Evolutionary conservation across 2,329 filamentous ascomycete species (phyloP).

Genomic region (Phyllosticta paracitricarpa): DNA sequence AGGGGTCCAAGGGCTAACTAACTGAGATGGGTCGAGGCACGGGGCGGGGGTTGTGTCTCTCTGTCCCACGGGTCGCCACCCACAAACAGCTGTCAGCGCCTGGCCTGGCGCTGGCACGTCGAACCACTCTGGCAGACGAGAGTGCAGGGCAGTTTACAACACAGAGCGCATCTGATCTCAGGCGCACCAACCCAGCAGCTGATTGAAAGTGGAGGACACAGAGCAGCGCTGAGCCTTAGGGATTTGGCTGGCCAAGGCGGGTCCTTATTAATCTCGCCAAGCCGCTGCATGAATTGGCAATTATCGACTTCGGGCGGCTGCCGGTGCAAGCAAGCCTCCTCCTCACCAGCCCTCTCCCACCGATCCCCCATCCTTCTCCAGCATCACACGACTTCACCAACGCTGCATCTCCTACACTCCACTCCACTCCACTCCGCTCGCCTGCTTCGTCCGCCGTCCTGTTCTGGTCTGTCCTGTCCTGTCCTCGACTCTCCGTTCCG

Average conservation of each 20-base stretch:
- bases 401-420: slow-evolving; percentile 8
- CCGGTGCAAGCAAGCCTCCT: slow-evolving; percentile 7
- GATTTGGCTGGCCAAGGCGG: background rate
- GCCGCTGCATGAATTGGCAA: slow-evolving; percentile 7
- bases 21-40: too few species aligned
- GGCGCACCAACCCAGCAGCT: too few species aligned
- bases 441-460: background rate
- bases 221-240: background rate
- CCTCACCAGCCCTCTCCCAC: slow-evolving; percentile 6
- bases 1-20: too few species aligned
- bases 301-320: slow-evolving; percentile 11
- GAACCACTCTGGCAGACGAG: too few species aligned
- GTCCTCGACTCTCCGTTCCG: slow-evolving; percentile 1
- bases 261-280: slow-evolving; percentile 11
- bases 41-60: too few species aligned
- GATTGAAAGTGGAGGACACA: background rate
- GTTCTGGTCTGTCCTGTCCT: background rate
- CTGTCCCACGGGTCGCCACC: too few species aligned
- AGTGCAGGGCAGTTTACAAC: too few species aligned
- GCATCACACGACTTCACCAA: slow-evolving; percentile 5
- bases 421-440: background rate
- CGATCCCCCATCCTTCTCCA: background rate
- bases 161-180: too few species aligned
- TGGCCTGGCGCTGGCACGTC: too few species aligned
- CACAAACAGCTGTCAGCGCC: too few species aligned